Base-by-base conservation (phyloP, 768 basidiomycete species). In the Lentinula aciculospora region DNA sequence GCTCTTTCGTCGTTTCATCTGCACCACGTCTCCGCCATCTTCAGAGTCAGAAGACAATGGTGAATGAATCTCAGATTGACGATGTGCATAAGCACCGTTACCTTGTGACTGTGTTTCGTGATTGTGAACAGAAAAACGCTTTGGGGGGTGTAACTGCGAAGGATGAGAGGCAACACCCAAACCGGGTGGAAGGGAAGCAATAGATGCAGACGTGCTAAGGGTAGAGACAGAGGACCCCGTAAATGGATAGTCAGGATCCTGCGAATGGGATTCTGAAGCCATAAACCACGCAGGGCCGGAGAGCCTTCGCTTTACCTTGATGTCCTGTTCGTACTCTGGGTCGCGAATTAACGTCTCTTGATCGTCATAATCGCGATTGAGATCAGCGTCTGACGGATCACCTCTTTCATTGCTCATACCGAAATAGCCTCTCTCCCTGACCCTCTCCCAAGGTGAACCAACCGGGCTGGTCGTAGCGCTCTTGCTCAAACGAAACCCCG, bases 381-480 rank as follows among this genome's bases (percentile, higher is more conserved):
- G 3, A n/a, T 53, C 51, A 2, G 61, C 49, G 63, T 68, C 28
- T 58, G 62, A 34, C 23, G 67, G 60, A 40, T 58, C 53, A 28
- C 60, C 75, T 42, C 71, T 71, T 61, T 74, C 72, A 61, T 67
- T 72, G 54, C 70, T 73, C 58, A 74, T 49, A 47, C 74, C 74
- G 61, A 77, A 74, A 62, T 75, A 72, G 51, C 71, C 69, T 34
- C 70, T 68, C 42, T 81, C 81, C 32, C 76, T 71, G 49, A 62
- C 58, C 29, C 67, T 57, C 49, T 70, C 67, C 9, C 64, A 65
- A 50, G 69, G 66, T 17, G 79, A 76, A 57, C 78, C 70, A 59
- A 83, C 72, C 10, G 87, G 87, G 61, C 84, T 86, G 0, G 84
- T 82, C n/a, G 83, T 83, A 12, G 83, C 84, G 65, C 85, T 87